A percentile compares a stretch with the other conserved stretches of the same genome.
Conservation (phyloP, 2,329 filamentous ascomycete species). For the Sporothrix protearum region DNA sequence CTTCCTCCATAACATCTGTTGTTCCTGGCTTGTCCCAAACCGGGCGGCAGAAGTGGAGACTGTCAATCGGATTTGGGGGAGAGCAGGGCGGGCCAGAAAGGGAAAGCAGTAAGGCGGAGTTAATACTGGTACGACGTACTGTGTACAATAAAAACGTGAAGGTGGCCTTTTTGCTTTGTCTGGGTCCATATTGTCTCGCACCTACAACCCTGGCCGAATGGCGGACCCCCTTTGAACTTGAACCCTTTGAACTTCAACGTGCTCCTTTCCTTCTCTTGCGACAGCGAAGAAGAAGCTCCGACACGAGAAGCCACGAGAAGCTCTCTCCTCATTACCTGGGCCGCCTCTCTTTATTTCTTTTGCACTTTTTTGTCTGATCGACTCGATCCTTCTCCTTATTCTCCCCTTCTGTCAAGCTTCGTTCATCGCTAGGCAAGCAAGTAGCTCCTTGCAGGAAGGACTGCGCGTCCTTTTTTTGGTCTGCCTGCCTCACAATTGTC, state of each 20-base stretch:
- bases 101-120: constrained; percentile 11
- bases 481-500: constrained; percentile 8
- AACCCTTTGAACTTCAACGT: not conserved
- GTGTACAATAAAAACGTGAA: constrained; percentile 21
- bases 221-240: constrained; percentile 4
- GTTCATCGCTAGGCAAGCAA: not conserved
- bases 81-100: not conserved
- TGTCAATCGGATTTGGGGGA: not conserved
- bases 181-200: not conserved
- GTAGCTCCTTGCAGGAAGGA: not conserved
- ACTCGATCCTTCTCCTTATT: not conserved
- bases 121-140: too few relatives aligned
- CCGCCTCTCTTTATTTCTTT: not conserved
- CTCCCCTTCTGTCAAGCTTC: not conserved
- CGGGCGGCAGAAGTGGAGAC: constrained; percentile 19
- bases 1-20: not conserved
- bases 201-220: not conserved
- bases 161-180: constrained; percentile 20
- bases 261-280: not conserved
- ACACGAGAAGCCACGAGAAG: constrained; percentile 2
- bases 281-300: not conserved
- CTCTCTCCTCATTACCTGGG: not conserved
- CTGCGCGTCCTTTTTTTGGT: not conserved
- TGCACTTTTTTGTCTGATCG: not conserved
- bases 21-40: constrained; percentile 24